A percentile compares a stretch with the other conserved stretches of the same genome.
Conservation (phyloP, 1,284 basidiomycete genomes). For the Marasmius tenuissimus region DNA sequence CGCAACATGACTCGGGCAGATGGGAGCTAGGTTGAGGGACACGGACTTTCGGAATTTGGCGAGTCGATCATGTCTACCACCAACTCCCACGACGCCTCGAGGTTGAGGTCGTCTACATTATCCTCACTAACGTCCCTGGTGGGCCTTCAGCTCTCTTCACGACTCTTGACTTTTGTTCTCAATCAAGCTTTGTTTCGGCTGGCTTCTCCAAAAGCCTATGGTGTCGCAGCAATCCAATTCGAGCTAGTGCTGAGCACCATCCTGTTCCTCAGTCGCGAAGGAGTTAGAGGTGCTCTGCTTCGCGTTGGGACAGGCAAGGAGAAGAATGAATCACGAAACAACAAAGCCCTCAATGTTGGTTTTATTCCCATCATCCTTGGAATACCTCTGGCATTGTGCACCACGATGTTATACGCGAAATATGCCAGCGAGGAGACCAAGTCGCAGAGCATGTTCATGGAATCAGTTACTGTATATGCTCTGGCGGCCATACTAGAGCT, state of each 20-base stretch:
- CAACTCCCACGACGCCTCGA: background rate
- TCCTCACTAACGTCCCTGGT: constrained; percentile 59
- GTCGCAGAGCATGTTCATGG: constrained; percentile 63
- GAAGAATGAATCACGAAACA: constrained; percentile 4
- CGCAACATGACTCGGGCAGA: background rate
- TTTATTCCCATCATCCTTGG: constrained; percentile 62
- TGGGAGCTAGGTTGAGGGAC: background rate
- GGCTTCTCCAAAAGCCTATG: constrained; percentile 84
- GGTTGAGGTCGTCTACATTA: background rate
- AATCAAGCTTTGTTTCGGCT: constrained; percentile 89
- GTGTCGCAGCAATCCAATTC: constrained; percentile 84
- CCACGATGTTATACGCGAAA: constrained; percentile 49
- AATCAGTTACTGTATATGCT: constrained; percentile 70
- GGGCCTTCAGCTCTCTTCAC: constrained; percentile 81
- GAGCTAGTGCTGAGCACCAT: constrained; percentile 87
- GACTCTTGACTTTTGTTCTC: constrained; percentile 83
- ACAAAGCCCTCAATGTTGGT: constrained; percentile 46
- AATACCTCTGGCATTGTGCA: constrained; percentile 46
- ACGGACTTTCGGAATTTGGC: background rate
- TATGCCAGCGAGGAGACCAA: constrained; percentile 50
- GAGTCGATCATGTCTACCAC: background rate
- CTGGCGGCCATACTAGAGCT: constrained; percentile 77
- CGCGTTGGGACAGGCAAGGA: constrained; percentile 26
- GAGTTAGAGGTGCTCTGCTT: constrained; percentile 82
- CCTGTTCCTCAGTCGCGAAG: constrained; percentile 90